Base-by-base conservation (phyloP, 805 yeast genomes). In the Suhomyces emberorum region DNA sequence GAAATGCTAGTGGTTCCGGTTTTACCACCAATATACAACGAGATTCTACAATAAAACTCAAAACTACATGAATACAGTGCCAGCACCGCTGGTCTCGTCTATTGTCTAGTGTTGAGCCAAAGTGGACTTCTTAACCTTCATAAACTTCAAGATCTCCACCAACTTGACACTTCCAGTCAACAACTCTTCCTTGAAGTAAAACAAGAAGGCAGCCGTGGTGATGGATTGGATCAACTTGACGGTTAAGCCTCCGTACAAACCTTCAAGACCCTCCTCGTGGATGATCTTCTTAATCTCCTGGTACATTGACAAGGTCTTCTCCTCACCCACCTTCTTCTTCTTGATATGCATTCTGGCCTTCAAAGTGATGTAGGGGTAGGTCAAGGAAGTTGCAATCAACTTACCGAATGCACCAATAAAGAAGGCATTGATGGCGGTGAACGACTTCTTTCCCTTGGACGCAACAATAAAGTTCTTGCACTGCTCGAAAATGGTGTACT, bases 401-500 rank as follows among this genome's bases (percentile, higher is more conserved):
- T 89, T 89, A 17, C 96, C 95, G 28, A 89, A 57, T 1, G 96
- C 96, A 17, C 98, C 98, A 41, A 88, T 69, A 44, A 84, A 61
- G 52, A 89, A 85, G 4, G 95, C 95, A 61, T 88, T 88, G 21
- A 72, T 47, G 3, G 96, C 78, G 4, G 83, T 75, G 42, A 83
- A 63, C n/a, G 67, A 62, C 21, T 42, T 52, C 35, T 63, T 56
- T 35, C 80, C 77, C 28, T 77, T 73, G 26, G 63, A 68, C 39
- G 72, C 77, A 36, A 79, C 69, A 12, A 88, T 70, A 14, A 72
- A 48, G 48, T 84, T 86, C 54, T 83, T 81, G 51, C 86, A 59
- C 61, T 88, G 95, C 63, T 89, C 98, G 59, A 83, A 89, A 30
- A 88, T 77, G 33, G 96, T 86, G 67, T 88, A 89, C 61, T 89